A percentile compares a stretch with the other conserved stretches of the same genome.
phyloP scores from a whole-genome alignment of 2,329 filamentous ascomycete species.

The Trichoderma breve region DNA sequence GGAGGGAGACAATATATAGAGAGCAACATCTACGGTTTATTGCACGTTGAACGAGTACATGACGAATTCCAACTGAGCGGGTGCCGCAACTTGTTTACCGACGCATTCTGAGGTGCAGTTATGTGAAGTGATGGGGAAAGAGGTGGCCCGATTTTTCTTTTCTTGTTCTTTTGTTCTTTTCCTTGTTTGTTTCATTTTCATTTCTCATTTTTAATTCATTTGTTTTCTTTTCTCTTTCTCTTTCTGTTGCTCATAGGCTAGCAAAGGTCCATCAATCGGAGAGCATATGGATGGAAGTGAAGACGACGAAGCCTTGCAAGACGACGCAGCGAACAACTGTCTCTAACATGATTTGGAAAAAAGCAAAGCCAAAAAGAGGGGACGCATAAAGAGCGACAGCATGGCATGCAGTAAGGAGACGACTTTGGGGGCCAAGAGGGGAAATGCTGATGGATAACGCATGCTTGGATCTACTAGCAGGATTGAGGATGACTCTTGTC shows the following conservation, averaged over 20 bases:
- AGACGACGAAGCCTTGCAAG: neutral
- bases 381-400: neutral
- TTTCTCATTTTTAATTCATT: neutral
- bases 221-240: neutral
- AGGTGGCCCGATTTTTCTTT: neutral
- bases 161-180: neutral
- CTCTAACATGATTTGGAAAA: neutral
- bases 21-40: constrained; percentile 17
- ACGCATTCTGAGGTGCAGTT: neutral
- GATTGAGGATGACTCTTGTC: neutral
- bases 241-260: neutral
- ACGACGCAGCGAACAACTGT: neutral
- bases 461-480: neutral
- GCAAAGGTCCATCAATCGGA: neutral
- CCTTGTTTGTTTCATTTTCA: neutral
- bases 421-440: neutral
- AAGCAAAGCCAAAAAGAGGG: neutral
- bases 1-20: constrained; percentile 5
- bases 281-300: neutral
- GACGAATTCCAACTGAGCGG: constrained; percentile 11
- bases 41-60: constrained; percentile 15
- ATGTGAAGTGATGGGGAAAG: neutral
- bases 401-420: neutral
- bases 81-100: neutral
- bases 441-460: neutral